These are phyloP conservation scores for Fraxinus velutina DNA, from an alignment of 305 asterid genomes.

Conservation along the genomic window DNA sequence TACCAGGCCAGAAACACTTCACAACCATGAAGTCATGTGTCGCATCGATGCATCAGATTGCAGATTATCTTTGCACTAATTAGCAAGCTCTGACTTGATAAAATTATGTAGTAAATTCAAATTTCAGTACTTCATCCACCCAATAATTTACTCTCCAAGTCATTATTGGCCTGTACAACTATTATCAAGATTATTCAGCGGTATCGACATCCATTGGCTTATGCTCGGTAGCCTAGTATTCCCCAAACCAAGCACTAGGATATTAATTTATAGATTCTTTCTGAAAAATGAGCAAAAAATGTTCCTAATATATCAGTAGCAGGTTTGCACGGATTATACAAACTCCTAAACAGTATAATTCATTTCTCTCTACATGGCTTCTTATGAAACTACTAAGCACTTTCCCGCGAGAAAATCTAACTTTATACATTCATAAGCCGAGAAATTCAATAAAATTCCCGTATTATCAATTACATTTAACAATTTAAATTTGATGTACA, in stretches of 20 bases:
- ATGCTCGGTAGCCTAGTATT: background rate
- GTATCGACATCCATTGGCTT: background rate
- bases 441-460: background rate
- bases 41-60: background rate
- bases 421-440: background rate
- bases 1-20: background rate
- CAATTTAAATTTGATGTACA: background rate
- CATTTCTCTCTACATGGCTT: background rate
- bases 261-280: background rate
- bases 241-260: background rate
- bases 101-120: background rate
- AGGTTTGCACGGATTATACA: background rate
- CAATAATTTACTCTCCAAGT: background rate
- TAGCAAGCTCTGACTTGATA: slow-evolving; percentile 11
- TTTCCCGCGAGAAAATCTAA: background rate
- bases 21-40: background rate
- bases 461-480: background rate
- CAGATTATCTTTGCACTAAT: background rate
- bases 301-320: background rate
- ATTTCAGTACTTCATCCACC: background rate
- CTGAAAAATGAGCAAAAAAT: background rate
- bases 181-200: background rate
- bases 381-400: background rate
- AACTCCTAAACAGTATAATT: background rate
- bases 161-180: background rate